Base-by-base conservation (phyloP, 805 yeast species). In the Dipodascus albidus region DNA sequence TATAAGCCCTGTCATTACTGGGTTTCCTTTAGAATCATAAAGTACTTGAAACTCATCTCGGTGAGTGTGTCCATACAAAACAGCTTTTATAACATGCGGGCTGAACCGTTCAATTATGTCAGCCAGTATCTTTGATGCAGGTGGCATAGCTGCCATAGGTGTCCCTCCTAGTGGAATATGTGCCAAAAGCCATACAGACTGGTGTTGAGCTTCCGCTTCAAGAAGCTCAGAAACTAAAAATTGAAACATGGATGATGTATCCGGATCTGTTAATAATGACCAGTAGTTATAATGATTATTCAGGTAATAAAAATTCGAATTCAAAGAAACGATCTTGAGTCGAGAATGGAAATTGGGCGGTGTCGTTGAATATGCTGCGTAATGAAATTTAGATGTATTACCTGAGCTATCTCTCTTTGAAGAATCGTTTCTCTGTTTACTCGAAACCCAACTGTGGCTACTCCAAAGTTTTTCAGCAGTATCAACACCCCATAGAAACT, bases 21-120 rank as follows among this genome's bases (percentile, higher is more conserved):
- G 68, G 3, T 71, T 75, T 31, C 71, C 71, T 21, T 24, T 31
- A 23, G 75, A 76, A 59, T 74, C 74, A 60, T 82, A 82, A 49
- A 80, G 67, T 3, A 83, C 69, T 53, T 78, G 74, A 70, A 83
- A 83, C 64, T 82, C 84, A 65, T 83, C 90, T 58, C 71, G 69
- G 61, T 83, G 89, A 3, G 86, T 81, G 62, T 82, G 87, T 23
- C 89, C 90, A 63, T 75, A 82, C 70, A 83, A 83, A 27, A 81
- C 71, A 49, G 77, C 83, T 4, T 87, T 83, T 63, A 83, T 80
- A 11, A 85, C 81, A 61, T 75, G 74, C 20, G 86, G 87, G 33
- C 84, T 77, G 64, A 82, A 83, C 64, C 89, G 74, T 60, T 80
- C 81, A 22, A 83, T 72, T 38, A 83, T 78, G 56, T 77, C 76